Conservation (phyloP, 1,284 basidiomycete genomes). For the Heterobasidion occidentale region DNA sequence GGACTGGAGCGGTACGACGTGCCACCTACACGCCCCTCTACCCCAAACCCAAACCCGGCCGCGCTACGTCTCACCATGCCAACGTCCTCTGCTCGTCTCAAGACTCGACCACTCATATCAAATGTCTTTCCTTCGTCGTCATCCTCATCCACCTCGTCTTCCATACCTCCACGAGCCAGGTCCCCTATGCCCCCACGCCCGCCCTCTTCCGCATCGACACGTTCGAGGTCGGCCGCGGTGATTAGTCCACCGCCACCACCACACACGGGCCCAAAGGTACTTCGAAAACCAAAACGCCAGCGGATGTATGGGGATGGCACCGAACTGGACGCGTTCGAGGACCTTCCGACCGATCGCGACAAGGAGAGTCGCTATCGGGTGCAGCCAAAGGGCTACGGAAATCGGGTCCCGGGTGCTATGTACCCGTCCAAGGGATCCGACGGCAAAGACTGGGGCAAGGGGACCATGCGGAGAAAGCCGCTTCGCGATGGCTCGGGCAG, state of each 20-base stretch:
- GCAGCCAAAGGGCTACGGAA: slow-evolving; percentile 57
- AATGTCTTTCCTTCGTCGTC: slow-evolving; percentile 13
- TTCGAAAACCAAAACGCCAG: slow-evolving; percentile 67
- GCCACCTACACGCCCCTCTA: slow-evolving; percentile 70
- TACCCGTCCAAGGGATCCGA: slow-evolving; percentile 27
- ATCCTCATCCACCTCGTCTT: slow-evolving; percentile 41
- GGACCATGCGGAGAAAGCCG: slow-evolving; percentile 44
- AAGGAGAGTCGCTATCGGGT: slow-evolving; percentile 67
- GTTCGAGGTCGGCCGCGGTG: slow-evolving; percentile 21
- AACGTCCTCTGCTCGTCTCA: slow-evolving; percentile 58
- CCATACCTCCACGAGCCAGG: slow-evolving; percentile 13
- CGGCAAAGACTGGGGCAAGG: slow-evolving; percentile 31
- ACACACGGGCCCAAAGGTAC: slow-evolving; percentile 48
- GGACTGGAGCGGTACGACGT: slow-evolving; percentile 50
- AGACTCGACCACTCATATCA: slow-evolving; percentile 47
- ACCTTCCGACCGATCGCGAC: slow-evolving; percentile 80
- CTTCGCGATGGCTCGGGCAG: slow-evolving; percentile 24
- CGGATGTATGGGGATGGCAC: slow-evolving; percentile 86
- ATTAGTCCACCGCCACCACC: slow-evolving; percentile 24
- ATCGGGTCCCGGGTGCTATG: slow-evolving; percentile 48
- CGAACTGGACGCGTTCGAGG: slow-evolving; percentile 87
- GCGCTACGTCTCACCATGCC: slow-evolving; percentile 83
- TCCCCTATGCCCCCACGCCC: neutral
- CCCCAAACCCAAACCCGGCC: slow-evolving; percentile 65
- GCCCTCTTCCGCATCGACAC: slow-evolving; percentile 35